Evolutionary conservation across 2,329 filamentous ascomycete genomes (phyloP).

Genomic region (Fusarium paranaense): DNA sequence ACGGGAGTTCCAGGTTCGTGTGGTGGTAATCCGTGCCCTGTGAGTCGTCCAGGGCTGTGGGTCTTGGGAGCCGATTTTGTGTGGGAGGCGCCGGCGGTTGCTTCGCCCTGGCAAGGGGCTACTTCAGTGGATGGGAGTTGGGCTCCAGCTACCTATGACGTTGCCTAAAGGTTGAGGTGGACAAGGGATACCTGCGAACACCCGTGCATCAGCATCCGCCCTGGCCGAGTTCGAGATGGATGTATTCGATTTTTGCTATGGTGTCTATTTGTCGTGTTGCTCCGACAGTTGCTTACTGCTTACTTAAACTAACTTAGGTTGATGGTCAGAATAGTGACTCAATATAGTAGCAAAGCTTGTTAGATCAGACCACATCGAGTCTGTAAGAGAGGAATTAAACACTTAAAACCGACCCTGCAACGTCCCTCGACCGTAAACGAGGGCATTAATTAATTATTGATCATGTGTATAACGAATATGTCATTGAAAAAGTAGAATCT

Average conservation of each 20-base stretch:
- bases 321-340: background rate
- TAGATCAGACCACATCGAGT: background rate
- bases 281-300: background rate
- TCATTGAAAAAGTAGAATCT: background rate
- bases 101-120: background rate
- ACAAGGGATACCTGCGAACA: conserved; percentile 8
- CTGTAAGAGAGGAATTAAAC: background rate
- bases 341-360: background rate
- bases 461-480: background rate
- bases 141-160: background rate
- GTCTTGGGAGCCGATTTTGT: background rate
- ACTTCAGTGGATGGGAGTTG: background rate
- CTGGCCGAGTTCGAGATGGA: background rate
- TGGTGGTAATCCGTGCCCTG: conserved; percentile 41
- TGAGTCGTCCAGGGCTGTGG: conserved; percentile 54
- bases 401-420: background rate
- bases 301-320: background rate
- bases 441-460: background rate
- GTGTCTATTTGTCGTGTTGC: background rate
- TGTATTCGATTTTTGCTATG: background rate
- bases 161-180: background rate
- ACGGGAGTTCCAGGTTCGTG: conserved; percentile 25
- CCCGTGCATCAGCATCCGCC: background rate
- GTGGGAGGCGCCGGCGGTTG: background rate
- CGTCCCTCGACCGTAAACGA: too few relatives aligned